Conservation (phyloP, 1,284 basidiomycete genomes). For the Microbotryum lychnidis-dioicae region DNA sequence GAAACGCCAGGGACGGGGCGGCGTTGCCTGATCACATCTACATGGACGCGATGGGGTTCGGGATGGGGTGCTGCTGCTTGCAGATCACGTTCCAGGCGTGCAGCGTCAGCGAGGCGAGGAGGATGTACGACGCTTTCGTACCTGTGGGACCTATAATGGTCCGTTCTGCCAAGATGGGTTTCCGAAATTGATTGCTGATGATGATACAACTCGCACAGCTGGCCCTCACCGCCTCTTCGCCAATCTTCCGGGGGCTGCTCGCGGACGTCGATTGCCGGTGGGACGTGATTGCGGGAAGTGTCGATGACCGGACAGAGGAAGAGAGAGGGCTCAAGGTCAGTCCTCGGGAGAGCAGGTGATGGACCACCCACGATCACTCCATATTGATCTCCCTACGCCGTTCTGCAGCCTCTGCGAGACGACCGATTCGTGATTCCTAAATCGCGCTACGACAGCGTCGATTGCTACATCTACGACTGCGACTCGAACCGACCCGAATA, state of each 20-base stretch:
- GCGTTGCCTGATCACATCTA: constrained; percentile 88
- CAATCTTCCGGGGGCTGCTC: constrained; percentile 86
- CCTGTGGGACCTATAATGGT: constrained; percentile 93
- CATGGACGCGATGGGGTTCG: constrained; percentile 99
- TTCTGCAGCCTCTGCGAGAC: constrained; percentile 60
- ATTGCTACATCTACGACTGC: constrained; percentile 79
- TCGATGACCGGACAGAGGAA: constrained; percentile 91
- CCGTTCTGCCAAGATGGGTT: constrained; percentile 31
- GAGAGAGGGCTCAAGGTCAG: constrained; percentile 77
- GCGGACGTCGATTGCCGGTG: constrained; percentile 96
- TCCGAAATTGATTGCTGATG: not conserved
- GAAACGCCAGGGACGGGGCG: constrained; percentile 76
- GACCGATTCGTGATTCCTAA: constrained; percentile 77
- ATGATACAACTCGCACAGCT: constrained; percentile 53
- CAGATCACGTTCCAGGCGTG: constrained; percentile 97
- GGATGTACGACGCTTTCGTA: constrained; percentile 88
- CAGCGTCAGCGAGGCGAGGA: constrained; percentile 80
- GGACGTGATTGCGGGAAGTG: constrained; percentile 95
- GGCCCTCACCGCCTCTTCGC: constrained; percentile 87
- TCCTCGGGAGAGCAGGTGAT: not conserved
- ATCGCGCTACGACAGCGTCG: constrained; percentile 93
- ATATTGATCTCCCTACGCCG: not conserved
- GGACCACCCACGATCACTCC: not conserved
- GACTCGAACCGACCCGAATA: constrained; percentile 77
- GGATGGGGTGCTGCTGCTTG: constrained; percentile 97